Evolutionary conservation across 169 alveolate species (phyloP).

Genomic region (Plasmodium adleri): DNA sequence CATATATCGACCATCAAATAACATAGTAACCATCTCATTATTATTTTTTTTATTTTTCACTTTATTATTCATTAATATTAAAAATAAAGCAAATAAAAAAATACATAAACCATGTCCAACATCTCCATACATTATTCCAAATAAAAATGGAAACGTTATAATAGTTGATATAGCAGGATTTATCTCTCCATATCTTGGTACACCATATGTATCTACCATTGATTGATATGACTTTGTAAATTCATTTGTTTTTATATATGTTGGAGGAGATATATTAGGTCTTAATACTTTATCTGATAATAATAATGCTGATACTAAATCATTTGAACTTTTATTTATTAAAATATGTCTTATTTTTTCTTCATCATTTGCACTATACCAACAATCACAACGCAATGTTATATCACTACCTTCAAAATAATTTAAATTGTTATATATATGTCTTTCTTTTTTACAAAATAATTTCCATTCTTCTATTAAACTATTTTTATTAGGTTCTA

Average conservation of each 20-base stretch:
- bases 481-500: slow-evolving; percentile 90
- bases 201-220: slow-evolving; percentile 99
- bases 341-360: slow-evolving; percentile 89
- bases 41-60: slow-evolving; percentile 81
- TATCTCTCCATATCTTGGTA: slow-evolving; percentile 98
- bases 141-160: slow-evolving; percentile 99
- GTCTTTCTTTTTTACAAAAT: slow-evolving; percentile 95
- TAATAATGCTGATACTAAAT: slow-evolving; percentile 88
- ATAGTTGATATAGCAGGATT: slow-evolving; percentile 98
- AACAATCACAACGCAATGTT: slow-evolving; percentile 96
- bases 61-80: slow-evolving; percentile 80
- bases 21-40: slow-evolving; percentile 83
- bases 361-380: slow-evolving; percentile 95
- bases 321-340: slow-evolving; percentile 85
- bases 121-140: slow-evolving; percentile 99
- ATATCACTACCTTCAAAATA: slow-evolving; percentile 93
- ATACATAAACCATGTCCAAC: slow-evolving; percentile 98
- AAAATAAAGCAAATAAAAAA: slow-evolving; percentile 88
- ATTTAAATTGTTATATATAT: slow-evolving; percentile 93
- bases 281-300: slow-evolving; percentile 85
- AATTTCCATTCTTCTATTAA: slow-evolving; percentile 94
- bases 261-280: slow-evolving; percentile 93
- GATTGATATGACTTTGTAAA: slow-evolving; percentile 94
- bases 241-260: slow-evolving; percentile 94
- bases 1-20: slow-evolving; percentile 92